Base-by-base conservation (phyloP, 2,329 filamentous ascomycete species). In the Colletotrichum sidae region DNA sequence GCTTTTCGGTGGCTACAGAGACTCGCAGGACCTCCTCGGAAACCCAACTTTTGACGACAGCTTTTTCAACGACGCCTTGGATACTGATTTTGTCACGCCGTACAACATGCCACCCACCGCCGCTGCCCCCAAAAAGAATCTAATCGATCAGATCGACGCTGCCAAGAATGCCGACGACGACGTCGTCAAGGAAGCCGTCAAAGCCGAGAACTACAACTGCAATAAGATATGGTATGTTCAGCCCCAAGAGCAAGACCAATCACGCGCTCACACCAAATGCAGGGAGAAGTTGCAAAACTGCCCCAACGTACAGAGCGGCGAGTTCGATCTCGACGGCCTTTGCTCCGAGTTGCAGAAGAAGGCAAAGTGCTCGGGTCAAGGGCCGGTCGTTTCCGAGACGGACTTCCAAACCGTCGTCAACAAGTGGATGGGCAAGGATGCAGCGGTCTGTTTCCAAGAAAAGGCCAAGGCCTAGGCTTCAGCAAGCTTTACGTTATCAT, bases 331-430 rank as follows among this genome's bases (percentile, higher is more conserved):
- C 53, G 96, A 99, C 74, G 90, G 91, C 39, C 86, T 99, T 33
- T 99, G 96, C 80, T 92, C 91, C 5, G 94, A 99, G 75, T 87
- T 99, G 12, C 92, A 95, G 69, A 92, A 94, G 76, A 99, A 99
- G 81, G 96, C 96, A 63, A 96, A 95, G 75, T 99, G 96, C 78
- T 97, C 94, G 0, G 92, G 97, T 70, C 91, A 86, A 15, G 95
- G 96, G 13, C 93, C 96, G 11, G 93, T 97, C 15, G 92, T 99
- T 33, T 91, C 94, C 68, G 90, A 97, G 79, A 88, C 88, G 59
- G 94, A 98, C 72, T 97, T 98, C 71, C 92, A 97, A 74, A 87
- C 84, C 45, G 91, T 94, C 56, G 84, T 95, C 79, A 86, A 83
- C 67, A 89, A 89, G 75, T 89, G 88, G 69, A 82, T 88, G 70